Evolutionary conservation across 176 grass and related monocot species (phyloP).

Genomic region (Carex myosuroides): DNA sequence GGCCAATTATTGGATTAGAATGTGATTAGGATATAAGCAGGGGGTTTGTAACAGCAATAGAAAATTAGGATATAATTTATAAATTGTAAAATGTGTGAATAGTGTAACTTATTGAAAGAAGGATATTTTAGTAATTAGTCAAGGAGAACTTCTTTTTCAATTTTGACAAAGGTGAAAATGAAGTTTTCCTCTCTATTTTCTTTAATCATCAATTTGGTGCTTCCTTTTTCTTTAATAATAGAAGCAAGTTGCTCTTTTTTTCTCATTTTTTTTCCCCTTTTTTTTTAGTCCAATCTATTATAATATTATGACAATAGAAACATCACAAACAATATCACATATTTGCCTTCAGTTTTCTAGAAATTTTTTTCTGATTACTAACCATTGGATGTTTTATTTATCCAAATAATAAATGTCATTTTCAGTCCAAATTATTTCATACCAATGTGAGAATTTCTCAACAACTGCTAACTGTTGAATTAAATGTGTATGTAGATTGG

Average conservation of each 20-base stretch:
- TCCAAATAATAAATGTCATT: neutral
- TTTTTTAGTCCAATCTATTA: neutral
- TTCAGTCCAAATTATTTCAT: neutral
- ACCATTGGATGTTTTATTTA: neutral
- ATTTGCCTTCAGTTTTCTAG: neutral
- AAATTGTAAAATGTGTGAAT: neutral
- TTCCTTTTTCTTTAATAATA: conserved; percentile 4
- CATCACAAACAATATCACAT: neutral
- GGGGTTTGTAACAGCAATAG: neutral
- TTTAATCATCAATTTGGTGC: neutral
- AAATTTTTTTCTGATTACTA: neutral
- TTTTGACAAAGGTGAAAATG: conserved; percentile 10
- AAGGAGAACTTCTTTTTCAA: neutral
- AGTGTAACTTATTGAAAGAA: neutral
- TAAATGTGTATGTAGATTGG: conserved; percentile 38
- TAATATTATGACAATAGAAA: neutral
- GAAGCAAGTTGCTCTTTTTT: conserved; percentile 5
- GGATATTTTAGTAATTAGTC: neutral
- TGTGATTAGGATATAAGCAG: neutral
- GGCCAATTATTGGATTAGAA: neutral
- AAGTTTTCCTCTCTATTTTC: neutral
- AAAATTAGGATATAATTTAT: neutral
- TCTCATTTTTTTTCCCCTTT: neutral
- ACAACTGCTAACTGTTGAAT: neutral
- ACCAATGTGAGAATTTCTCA: neutral